Evolutionary conservation across 176 grass and related monocot species (phyloP).

Genomic region (Tillandsia leiboldiana): DNA sequence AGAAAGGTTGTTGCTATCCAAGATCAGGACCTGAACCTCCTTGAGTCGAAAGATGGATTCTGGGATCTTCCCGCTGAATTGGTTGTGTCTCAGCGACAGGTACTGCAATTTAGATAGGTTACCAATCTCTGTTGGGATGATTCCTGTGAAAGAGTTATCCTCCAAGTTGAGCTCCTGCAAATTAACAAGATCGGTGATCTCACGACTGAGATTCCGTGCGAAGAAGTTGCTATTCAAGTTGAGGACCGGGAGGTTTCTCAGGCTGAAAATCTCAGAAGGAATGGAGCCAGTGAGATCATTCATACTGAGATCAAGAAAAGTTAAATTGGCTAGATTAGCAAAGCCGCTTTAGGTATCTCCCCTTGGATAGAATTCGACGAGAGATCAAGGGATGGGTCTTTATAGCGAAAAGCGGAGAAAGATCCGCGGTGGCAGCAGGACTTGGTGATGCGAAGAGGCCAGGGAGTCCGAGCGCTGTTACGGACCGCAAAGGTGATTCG

Average conservation of each 20-base stretch:
- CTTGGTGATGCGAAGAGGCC: neutral
- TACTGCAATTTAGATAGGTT: neutral
- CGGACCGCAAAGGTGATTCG: neutral
- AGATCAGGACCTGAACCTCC: conserved; percentile 7
- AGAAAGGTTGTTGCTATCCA: conserved; percentile 24
- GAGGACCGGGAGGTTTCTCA: conserved; percentile 12
- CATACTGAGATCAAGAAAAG: conserved; percentile 13
- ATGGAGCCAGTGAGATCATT: conserved; percentile 19
- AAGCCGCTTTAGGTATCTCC: conserved; percentile 14
- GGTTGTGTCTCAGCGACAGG: too few species aligned
- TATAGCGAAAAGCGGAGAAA: neutral
- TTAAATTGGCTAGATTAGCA: conserved; percentile 10
- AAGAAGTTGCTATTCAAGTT: conserved; percentile 11
- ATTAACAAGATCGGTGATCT: conserved; percentile 12
- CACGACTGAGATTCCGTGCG: neutral
- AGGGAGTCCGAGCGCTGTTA: neutral
- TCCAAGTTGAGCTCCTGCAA: conserved; percentile 6
- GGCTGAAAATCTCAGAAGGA: conserved; percentile 5
- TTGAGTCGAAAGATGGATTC: too few species aligned
- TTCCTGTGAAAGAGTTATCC: conserved; percentile 8
- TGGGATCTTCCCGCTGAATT: too few species aligned
- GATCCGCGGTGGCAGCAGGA: neutral
- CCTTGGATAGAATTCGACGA: neutral
- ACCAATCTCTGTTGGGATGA: conserved; percentile 13
- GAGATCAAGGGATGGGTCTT: neutral